Evolutionary conservation across 768 basidiomycete species (phyloP).

Genomic region (Phylloporus sp.): DNA sequence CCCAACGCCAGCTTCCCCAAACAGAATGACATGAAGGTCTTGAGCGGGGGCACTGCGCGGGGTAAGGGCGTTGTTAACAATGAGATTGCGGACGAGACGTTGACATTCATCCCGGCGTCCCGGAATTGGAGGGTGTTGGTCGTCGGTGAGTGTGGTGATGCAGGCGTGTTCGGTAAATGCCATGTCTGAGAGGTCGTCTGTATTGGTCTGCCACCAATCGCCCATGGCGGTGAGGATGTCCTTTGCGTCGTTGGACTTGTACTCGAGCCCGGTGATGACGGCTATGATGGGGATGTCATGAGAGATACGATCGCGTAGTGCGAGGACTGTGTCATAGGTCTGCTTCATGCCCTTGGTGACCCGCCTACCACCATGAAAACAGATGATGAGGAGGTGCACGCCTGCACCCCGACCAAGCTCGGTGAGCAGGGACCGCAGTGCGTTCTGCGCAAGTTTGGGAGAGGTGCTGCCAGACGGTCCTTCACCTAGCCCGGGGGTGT

Average conservation of each 20-base stretch:
- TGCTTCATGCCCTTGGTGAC: conserved; percentile 20
- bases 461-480: conserved; percentile 10
- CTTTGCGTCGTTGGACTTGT: neutral
- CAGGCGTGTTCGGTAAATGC: conserved; percentile 19
- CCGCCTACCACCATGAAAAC: conserved; percentile 17
- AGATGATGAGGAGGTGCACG: conserved; percentile 21
- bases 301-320: conserved; percentile 14
- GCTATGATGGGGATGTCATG: conserved; percentile 19
- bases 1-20: conserved; percentile 39
- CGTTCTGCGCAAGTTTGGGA: conserved; percentile 13
- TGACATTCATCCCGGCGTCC: conserved; percentile 24
- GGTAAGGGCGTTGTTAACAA: conserved; percentile 20
- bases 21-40: conserved; percentile 34
- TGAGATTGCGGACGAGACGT: conserved; percentile 21
- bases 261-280: conserved; percentile 20
- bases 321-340: conserved; percentile 14
- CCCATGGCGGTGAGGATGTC: conserved; percentile 19
- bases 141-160: conserved; percentile 21
- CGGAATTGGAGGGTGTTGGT: conserved; percentile 10
- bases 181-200: conserved; percentile 10
- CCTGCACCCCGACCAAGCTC: conserved; percentile 15
- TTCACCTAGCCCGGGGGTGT: conserved; percentile 19
- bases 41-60: conserved; percentile 16
- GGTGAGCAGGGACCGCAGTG: conserved; percentile 20
- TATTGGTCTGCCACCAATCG: conserved; percentile 20